Base-by-base conservation (phyloP, 441 rosid genomes). In the Theobroma grandiflorum region DNA sequence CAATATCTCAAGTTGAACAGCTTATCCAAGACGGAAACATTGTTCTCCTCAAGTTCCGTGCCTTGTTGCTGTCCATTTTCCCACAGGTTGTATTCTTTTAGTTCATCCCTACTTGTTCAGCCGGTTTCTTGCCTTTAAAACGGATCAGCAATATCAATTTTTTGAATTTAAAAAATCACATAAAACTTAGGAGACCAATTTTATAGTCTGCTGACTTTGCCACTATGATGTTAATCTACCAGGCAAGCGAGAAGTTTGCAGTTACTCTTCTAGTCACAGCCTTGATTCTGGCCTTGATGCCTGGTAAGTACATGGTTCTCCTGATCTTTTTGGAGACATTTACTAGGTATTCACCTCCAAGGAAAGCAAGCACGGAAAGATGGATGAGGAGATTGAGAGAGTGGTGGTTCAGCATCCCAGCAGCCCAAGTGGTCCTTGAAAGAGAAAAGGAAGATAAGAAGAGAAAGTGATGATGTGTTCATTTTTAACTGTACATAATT, bases 371-470 rank as follows among this genome's bases (percentile, higher is more conserved):
- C 87, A 90, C 91, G 0, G 99, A 92, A 78, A 88, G 97, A 82
- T 81, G 85, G 82, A 80, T 76, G 76, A 89, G 99, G 86, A 90
- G 99, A 78, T 65, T 94, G 83, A 91, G 88, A 83, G 99, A 94
- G 74, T 94, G 98, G 98, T 96, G 99, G 99, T 92, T 92, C 85
- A 92, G 99, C 84, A 89, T 94, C 74, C 99, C 99, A 0, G 99
- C 98, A 3, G 98, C 98, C 58, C 98, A 95, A 0, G 96, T 94
- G 6, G 67, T 88, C 78, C 89, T 94, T 14, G 92, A 93, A 72
- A 90, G 87, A 79, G 92, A 80, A 33, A 89, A 81, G 53, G 97
- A 92, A 37, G 93, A 86, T 45, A 94, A 90, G 80, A 95, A 93
- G 82, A 89, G 85, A 74, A 93, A 89, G 53, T 93, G 79, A 91